Evolutionary conservation across 495 filamentous ascomycete species (phyloP).

Genomic region (Penicillium herquei): DNA sequence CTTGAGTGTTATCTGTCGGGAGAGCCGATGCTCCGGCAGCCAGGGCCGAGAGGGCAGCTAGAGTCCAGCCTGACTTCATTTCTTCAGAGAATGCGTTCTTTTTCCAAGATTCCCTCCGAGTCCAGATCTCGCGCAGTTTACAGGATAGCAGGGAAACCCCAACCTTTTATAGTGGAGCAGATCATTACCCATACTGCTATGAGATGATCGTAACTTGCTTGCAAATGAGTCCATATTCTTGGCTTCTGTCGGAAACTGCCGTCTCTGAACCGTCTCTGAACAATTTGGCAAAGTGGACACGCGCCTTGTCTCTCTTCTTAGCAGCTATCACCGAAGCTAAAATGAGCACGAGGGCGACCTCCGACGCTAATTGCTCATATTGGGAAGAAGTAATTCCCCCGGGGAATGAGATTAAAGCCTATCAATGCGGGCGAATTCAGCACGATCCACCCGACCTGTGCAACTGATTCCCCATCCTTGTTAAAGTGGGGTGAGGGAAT

Average conservation of each 20-base stretch:
- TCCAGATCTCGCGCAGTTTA: background rate
- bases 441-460: constrained; percentile 6
- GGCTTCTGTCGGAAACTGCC: background rate
- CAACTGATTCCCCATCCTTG: constrained; percentile 2
- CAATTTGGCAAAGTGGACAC: background rate
- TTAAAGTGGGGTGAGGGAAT: background rate
- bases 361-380: constrained; percentile 8
- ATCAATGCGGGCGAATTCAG: constrained; percentile 3
- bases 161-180: background rate
- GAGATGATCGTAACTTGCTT: background rate
- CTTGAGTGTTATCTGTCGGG: constrained; percentile 14
- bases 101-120: too few species aligned
- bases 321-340: constrained; percentile 13
- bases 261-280: background rate
- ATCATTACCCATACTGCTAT: background rate
- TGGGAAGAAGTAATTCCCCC: background rate
- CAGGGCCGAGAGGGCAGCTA: constrained; percentile 16
- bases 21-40: constrained; percentile 14
- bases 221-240: background rate
- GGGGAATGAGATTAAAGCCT: background rate
- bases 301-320: background rate
- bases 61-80: constrained; percentile 21
- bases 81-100: background rate
- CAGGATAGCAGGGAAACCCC: background rate
- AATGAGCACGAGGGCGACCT: constrained; percentile 7